phyloP scores from a whole-genome alignment of 345 rosid species.

The Gossypium bickii region DNA sequence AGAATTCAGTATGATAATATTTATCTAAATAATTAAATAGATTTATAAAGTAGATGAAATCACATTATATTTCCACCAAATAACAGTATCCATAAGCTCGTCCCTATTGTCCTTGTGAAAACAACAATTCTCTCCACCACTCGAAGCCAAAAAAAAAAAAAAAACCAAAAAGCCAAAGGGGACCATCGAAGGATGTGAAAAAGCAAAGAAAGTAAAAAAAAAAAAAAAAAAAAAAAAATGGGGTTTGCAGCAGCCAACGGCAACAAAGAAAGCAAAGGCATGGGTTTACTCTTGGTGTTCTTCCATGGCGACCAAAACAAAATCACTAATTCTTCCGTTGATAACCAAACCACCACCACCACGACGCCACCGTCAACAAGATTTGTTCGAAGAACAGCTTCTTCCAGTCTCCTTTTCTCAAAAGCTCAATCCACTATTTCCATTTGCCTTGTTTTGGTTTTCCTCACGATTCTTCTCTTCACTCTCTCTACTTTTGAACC shows the following conservation, averaged over 20 bases:
- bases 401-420: constrained; percentile 44
- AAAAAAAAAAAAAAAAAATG: not conserved
- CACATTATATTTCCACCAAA: no score
- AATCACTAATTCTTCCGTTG: not conserved
- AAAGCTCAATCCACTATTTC: constrained; percentile 86
- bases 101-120: not conserved
- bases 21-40: no score
- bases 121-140: not conserved
- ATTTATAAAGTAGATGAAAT: no score
- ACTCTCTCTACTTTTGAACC: constrained; percentile 91
- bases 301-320: constrained; percentile 48
- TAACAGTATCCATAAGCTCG: not conserved
- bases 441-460: constrained; percentile 61
- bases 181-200: not conserved
- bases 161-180: not conserved
- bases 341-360: not conserved
- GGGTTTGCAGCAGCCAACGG: constrained; percentile 19
- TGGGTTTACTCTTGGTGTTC: constrained; percentile 76
- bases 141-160: not conserved
- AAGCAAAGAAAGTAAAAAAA: not conserved
- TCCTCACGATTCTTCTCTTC: constrained; percentile 72
- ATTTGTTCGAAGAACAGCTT: constrained; percentile 34
- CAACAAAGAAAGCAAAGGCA: constrained; percentile 26
- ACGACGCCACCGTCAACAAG: not conserved
- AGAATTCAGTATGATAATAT: no score